Base-by-base conservation (phyloP, 805 yeast genomes). In the Barnettozyma californica region DNA sequence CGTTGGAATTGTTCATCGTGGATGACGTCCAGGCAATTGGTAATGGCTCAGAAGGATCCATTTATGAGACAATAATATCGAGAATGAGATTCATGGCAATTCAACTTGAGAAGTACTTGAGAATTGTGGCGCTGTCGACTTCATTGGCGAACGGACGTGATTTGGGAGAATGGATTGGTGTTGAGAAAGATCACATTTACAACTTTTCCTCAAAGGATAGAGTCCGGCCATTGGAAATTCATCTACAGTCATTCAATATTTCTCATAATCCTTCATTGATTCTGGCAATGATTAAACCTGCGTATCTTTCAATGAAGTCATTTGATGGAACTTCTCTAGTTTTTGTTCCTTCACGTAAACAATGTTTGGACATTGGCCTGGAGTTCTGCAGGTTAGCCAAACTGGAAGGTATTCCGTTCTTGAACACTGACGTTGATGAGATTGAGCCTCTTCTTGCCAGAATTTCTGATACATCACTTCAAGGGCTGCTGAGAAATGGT, bases 141-240 rank as follows among this genome's bases (percentile, higher is more conserved):
- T 80, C 95, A 2, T 63, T 92, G 36, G 80, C 94, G 0, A 86
- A 83, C 59, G 87, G 85, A 3, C 73, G 79, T 45, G 96, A 88
- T 54, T 66, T 91, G 49, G 92, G 87, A 1, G 87, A 84, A 46
- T 94, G 98, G 97, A 65, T 94, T 26, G 95, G 94, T 2, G 83
- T 85, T 23, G 56, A 74, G 1, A 83, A 80, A 57, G 68, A 65
- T 19, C 72, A 80, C 43, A 72, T 83, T 6, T 88, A 73, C 69
- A 90, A 89, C 58, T 90, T 85, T 61, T 75, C 80, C 16, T 82
- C 95, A 0, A 69, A 69, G 44, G 83, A 81, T 40, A 70, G 92
- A 48, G 68, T 70, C 9, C 61, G 68, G 39, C 80, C 86, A 4
- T 56, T 88, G 13, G 78, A 76, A 47, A 79, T 86, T 19, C 83